These are phyloP conservation scores for Musa itinerans DNA, from an alignment of 176 grass and related monocot species.

Conservation along the genomic window DNA sequence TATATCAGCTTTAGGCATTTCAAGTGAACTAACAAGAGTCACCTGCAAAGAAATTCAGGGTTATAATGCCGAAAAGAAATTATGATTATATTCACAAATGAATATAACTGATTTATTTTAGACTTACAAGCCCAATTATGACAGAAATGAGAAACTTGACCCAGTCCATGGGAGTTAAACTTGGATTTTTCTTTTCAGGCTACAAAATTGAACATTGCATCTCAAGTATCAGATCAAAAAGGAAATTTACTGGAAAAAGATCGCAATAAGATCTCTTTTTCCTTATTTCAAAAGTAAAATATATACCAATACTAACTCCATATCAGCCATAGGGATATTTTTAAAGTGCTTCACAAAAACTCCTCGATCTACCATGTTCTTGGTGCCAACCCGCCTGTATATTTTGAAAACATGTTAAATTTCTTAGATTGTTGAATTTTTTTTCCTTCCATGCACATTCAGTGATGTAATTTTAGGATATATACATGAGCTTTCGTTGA, in stretches of 20 bases:
- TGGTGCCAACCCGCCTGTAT: conserved; percentile 56
- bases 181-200: conserved; percentile 99
- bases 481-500: not conserved
- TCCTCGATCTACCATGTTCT: conserved; percentile 51
- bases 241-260: not conserved
- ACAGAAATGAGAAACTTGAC: conserved; percentile 87
- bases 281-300: not conserved
- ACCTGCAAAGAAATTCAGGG: conserved; percentile 35
- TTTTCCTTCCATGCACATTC: not conserved
- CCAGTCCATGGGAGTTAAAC: conserved; percentile 97
- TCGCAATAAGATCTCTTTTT: not conserved
- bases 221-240: not conserved
- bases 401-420: not conserved
- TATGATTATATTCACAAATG: not conserved
- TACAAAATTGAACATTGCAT: conserved; percentile 27
- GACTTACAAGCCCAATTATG: conserved; percentile 95
- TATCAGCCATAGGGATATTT: conserved; percentile 98
- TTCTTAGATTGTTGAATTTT: not conserved
- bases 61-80: conserved; percentile 12
- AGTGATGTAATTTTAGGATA: not conserved
- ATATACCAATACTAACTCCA: conserved; percentile 87
- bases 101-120: conserved; percentile 18
- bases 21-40: conserved; percentile 79
- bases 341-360: conserved; percentile 98
- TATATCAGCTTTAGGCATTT: conserved; percentile 98